Base-by-base conservation (phyloP, 805 yeast genomes). In the Zygosaccharomyces siamensis region DNA sequence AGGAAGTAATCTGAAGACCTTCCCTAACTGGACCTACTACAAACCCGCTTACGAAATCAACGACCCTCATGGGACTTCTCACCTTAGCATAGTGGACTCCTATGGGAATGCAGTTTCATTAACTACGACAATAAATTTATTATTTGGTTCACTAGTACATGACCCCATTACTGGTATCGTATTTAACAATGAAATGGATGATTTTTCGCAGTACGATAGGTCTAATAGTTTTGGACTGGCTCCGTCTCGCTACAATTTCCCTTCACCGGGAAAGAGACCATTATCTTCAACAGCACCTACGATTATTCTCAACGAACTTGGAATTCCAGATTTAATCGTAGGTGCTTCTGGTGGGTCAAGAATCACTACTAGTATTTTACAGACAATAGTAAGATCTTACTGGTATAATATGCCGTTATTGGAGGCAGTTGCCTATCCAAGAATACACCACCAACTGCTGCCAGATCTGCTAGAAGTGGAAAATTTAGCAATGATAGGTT, bases 261-360 rank as follows among this genome's bases (percentile, higher is more conserved):
- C 89, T 24, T 75, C 72, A 40, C 95, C 97, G 0, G 75, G 68
- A 50, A 86, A 84, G 57, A 73, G 98, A 52, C 98, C 99, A 1
- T 71, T 92, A 38, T 85, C 95, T 4, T 87, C 96, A 2, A 79
- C 85, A 30, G 77, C 87, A 0, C 97, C 97, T 3, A 77, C 88
- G 0, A 80, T 92, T 27, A 69, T 87, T 0, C 70, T 79, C 16
- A 67, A 72, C 49, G 72, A 70, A 50, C 59, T 67, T 7, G 76
- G 77, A 4, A 57, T 61, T 7, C 80, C 85, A 0, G 89, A 84
- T 55, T 62, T 86, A 23, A 78, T 85, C 4, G 76, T 92, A 50
- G 98, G 97, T 0, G 93, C 96, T 0, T 95, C 97, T 1, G 99
- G 99, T 7, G 98, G 98, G 0, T 84, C 93, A 5, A 72, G 93